These are phyloP conservation scores for Veloboletus limbatus DNA, from an alignment of 1,284 basidiomycete genomes.

Conservation along the genomic window DNA sequence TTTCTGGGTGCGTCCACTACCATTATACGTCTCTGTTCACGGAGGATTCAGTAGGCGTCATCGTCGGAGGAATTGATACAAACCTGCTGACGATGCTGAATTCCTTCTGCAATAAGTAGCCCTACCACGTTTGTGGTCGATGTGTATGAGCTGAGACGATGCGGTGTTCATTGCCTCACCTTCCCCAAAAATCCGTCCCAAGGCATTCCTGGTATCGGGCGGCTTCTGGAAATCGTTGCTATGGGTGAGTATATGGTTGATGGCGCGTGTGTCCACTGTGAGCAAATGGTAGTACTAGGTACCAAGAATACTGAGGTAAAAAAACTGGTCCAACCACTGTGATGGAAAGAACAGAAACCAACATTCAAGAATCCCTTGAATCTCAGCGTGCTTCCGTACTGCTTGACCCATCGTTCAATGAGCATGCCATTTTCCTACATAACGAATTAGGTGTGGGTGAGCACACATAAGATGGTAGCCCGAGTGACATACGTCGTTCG, in stretches of 20 bases:
- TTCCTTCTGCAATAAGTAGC: constrained; percentile 24
- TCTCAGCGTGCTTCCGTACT: constrained; percentile 53
- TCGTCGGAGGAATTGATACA: neutral
- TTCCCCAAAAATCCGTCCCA: constrained; percentile 30
- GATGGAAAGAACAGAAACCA: constrained; percentile 12
- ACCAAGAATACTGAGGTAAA: neutral
- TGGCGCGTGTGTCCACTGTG: constrained; percentile 36
- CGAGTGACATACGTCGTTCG: constrained; percentile 37
- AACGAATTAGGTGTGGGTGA: neutral
- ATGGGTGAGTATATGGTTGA: constrained; percentile 41
- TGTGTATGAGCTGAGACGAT: neutral
- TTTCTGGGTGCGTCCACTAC: constrained; percentile 3
- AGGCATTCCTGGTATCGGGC: constrained; percentile 14
- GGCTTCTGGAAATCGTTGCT: constrained; percentile 38
- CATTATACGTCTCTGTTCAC: constrained; percentile 29
- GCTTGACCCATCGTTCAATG: constrained; percentile 50
- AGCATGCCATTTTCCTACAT: constrained; percentile 11
- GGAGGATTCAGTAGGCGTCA: neutral
- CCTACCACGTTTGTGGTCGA: constrained; percentile 7
- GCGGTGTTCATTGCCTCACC: constrained; percentile 14
- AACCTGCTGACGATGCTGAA: constrained; percentile 30
- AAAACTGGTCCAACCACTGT: neutral
- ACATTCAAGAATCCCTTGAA: constrained; percentile 50
- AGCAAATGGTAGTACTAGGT: constrained; percentile 22
- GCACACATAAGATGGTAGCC: neutral